A percentile compares a stretch with the other conserved stretches of the same genome.
Evolutionary conservation across 176 grass and related monocot genomes (phyloP).

Genomic region (Themeda triandra): DNA sequence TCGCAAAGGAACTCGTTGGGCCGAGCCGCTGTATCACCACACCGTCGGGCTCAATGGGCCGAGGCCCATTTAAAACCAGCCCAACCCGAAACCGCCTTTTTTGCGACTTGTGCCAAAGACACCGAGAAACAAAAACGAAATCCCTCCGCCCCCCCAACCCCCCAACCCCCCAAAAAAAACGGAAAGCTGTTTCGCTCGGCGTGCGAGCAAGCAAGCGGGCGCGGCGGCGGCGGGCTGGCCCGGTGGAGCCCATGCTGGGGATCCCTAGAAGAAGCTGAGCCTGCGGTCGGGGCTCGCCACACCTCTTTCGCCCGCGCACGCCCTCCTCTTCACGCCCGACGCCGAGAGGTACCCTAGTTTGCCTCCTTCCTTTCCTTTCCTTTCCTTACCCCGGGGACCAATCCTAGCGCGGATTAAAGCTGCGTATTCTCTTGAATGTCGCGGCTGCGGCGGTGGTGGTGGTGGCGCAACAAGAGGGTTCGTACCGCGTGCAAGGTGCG

Average conservation of each 20-base stretch:
- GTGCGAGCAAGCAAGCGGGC: background rate
- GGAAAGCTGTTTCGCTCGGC: background rate
- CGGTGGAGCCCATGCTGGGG: conserved; percentile 77
- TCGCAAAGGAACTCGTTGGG: background rate
- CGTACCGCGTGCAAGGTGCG: conserved; percentile 80
- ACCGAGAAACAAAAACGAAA: no score
- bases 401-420: conserved; percentile 31
- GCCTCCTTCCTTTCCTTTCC: background rate
- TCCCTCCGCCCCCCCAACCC: no score
- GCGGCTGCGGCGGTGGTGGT: background rate
- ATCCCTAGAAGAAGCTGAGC: conserved; percentile 85
- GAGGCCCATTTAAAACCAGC: background rate
- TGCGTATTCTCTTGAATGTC: background rate
- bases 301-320: conserved; percentile 66
- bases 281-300: conserved; percentile 63
- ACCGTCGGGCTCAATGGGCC: background rate
- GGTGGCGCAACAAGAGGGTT: conserved; percentile 72
- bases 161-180: no score
- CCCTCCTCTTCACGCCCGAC: conserved; percentile 40
- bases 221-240: conserved; percentile 22
- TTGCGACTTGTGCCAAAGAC: background rate
- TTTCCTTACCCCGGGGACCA: no score
- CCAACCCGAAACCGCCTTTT: background rate
- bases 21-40: background rate
- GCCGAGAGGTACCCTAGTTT: conserved; percentile 43